phyloP scores from a whole-genome alignment of 176 grass and related monocot species.

The Tillandsia leiboldiana region DNA sequence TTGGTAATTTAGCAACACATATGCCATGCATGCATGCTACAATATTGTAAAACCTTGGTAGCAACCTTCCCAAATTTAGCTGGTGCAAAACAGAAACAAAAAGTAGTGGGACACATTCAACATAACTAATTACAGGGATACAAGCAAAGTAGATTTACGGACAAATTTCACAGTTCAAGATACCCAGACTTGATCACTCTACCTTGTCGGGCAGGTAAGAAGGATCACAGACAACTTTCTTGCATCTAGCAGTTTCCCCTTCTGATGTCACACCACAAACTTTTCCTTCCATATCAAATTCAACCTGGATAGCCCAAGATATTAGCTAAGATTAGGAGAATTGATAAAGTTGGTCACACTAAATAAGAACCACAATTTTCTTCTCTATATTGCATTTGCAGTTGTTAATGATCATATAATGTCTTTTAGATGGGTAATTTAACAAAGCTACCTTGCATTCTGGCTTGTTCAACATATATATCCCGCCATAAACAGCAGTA shows the following conservation, averaged over 20 bases:
- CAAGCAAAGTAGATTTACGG: not conserved
- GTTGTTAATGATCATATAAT: not conserved
- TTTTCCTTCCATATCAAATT: conserved; percentile 66
- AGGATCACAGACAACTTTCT: conserved; percentile 80
- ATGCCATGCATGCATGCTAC: not conserved
- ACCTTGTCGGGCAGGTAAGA: conserved; percentile 73
- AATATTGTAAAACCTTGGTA: not conserved
- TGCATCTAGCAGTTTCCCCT: conserved; percentile 75
- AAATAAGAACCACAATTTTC: not conserved
- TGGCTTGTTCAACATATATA: conserved; percentile 90
- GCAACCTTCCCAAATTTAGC: not conserved
- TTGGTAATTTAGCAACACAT: no score
- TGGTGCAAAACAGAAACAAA: not conserved
- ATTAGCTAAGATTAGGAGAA: not conserved
- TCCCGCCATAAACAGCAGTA: conserved; percentile 92
- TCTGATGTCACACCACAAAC: conserved; percentile 73
- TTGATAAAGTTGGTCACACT: not conserved
- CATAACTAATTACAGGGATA: not conserved
- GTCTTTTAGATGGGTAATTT: not conserved
- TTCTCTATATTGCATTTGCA: not conserved
- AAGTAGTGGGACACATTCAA: not conserved
- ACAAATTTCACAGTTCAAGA: not conserved
- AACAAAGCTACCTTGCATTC: conserved; percentile 73
- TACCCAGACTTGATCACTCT: not conserved
- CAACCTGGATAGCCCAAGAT: conserved; percentile 34